Evolutionary conservation across 78 protist genomes (phyloP).

Genomic region (Dictyostelium intermedium): DNA sequence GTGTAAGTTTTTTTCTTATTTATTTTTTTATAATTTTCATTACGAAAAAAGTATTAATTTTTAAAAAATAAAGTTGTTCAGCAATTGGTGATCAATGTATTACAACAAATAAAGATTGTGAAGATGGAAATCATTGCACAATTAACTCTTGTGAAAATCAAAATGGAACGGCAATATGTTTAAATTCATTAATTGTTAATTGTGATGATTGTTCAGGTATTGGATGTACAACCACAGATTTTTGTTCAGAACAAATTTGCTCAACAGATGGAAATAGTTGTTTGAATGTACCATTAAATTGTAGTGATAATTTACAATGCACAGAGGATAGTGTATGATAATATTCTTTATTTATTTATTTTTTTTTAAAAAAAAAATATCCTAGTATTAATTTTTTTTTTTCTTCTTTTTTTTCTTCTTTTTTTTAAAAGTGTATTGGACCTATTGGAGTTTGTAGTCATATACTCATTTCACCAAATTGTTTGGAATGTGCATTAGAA

Average conservation of each 20-base stretch:
- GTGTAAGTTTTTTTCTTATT: not conserved
- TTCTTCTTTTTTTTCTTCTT: not conserved
- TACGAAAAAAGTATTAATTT: no score
- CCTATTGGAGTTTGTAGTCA: not conserved
- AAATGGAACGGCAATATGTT: not conserved
- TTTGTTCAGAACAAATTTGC: not conserved
- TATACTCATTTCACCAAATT: not conserved
- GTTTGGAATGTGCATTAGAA: not conserved
- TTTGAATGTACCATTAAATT: not conserved
- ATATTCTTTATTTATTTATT: no score
- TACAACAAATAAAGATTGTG: not conserved
- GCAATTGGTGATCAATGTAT: not conserved
- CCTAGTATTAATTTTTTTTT: no score
- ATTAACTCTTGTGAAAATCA: not conserved
- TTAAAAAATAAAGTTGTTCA: not conserved
- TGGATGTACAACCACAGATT: not conserved
- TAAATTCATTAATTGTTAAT: not conserved
- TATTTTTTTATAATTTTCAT: no score
- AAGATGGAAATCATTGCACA: not conserved
- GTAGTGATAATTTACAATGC: not conserved
- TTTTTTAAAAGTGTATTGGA: not conserved
- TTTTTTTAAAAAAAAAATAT: not conserved
- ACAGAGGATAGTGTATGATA: not conserved
- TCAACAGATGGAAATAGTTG: not conserved
- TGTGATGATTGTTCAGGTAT: not conserved